These are phyloP conservation scores for Diaporthe sp. DNA, from an alignment of 2,329 filamentous ascomycete species.

Conservation along the genomic window DNA sequence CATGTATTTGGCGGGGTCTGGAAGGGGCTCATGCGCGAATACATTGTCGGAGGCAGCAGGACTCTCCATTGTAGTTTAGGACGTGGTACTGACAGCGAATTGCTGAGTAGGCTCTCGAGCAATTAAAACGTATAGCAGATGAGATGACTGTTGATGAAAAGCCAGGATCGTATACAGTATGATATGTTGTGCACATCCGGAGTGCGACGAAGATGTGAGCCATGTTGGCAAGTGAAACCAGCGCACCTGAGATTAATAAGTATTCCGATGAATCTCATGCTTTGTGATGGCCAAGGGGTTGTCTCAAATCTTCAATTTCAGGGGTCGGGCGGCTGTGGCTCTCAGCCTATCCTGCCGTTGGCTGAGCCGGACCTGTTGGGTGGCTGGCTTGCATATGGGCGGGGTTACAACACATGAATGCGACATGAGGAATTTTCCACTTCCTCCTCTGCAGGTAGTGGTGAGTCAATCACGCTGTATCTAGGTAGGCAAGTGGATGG, in stretches of 20 bases:
- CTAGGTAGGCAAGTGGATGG: background rate
- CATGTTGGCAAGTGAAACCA: background rate
- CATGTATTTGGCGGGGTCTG: background rate
- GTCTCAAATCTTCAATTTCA: background rate
- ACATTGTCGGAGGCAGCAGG: background rate
- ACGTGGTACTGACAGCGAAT: background rate
- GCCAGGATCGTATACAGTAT: background rate
- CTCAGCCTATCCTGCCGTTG: background rate
- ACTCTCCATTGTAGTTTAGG: background rate
- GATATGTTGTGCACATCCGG: background rate
- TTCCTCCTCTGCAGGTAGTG: background rate
- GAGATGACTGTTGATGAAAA: background rate
- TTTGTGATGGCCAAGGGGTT: background rate
- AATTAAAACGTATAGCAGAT: too few relatives aligned
- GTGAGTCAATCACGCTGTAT: background rate
- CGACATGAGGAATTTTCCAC: background rate
- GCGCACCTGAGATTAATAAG: background rate
- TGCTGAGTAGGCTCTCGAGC: background rate
- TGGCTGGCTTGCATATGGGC: background rate
- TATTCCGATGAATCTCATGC: background rate
- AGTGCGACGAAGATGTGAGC: background rate
- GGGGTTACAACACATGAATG: background rate
- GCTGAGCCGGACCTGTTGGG: too few relatives aligned
- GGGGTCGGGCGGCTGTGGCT: background rate
- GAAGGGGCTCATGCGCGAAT: background rate